Base-by-base conservation (phyloP, 2,329 filamentous ascomycete genomes). In the Colletotrichum spinosum region DNA sequence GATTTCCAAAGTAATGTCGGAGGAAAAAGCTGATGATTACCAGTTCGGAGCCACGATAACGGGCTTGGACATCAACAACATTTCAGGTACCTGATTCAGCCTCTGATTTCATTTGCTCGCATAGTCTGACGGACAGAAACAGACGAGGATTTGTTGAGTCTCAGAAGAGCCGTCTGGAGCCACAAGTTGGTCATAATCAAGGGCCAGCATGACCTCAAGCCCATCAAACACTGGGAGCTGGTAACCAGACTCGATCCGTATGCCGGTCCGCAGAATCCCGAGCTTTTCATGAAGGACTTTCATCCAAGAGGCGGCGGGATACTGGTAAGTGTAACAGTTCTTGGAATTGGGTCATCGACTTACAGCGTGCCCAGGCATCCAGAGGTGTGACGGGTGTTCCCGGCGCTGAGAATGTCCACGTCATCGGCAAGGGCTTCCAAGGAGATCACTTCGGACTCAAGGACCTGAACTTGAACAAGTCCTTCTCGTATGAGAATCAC, bases 381-480 rank as follows among this genome's bases (percentile, higher is more conserved):
- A 71, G 75, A 44, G 72, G 77, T n/a, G 75, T 77, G 33, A 63
- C 73, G 46, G 76, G 75, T 7, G 77, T 82, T 9, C 80, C 80
- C 1, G 75, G 76, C 3, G 80, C 78, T 17, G 79, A 80, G 48
- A 81, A 82, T 54, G 76, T 83, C 8, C 77, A 79, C 10, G 70
- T 83, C 2, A 78, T 82, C 34, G 81, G 80, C n/a, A 82, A 82
- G 68, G 80, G 80, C 1, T 78, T 76, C 68, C 80, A 82, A 71
- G 80, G 80, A 3, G 77, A 82, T 67, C 79, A 82, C 70, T 82
- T 77, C 58, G 80, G 80, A 2, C 69, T 83, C 60, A 78, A 80
- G 68, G 72, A 79, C 56, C 70, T 73, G 42, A 79, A 70, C 12
- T 65, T 76, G 2, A 64, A 64, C 2, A 72, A 59, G 70, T 75